Conservation (phyloP, 768 basidiomycete species). For the Crassisporium funariophilum region DNA sequence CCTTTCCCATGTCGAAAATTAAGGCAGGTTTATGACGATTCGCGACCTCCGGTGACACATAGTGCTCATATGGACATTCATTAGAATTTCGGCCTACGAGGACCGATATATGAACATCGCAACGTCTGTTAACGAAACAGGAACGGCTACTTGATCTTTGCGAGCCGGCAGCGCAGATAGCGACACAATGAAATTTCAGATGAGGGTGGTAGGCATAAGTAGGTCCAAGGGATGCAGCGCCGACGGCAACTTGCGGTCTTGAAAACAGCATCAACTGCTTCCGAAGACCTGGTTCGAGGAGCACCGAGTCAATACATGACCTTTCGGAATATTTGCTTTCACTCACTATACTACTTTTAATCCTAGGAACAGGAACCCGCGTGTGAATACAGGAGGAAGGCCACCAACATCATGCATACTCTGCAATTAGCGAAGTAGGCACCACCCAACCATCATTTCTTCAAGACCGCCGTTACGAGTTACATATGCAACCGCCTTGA, state of each 20-base stretch:
- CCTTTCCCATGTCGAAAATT: slow-evolving; percentile 15
- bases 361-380: slow-evolving; percentile 4
- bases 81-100: slow-evolving; percentile 2
- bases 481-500: background rate
- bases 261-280: too few species aligned
- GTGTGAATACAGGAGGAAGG: background rate
- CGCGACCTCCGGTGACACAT: slow-evolving; percentile 10
- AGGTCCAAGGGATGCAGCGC: too few species aligned
- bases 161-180: too few species aligned
- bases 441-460: background rate
- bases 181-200: too few species aligned
- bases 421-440: background rate
- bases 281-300: too few species aligned
- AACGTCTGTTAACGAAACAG: slow-evolving; percentile 5
- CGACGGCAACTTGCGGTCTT: too few species aligned
- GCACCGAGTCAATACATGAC: too few species aligned
- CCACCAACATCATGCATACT: slow-evolving; percentile 2
- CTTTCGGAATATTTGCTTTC: background rate
- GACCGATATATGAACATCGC: slow-evolving; percentile 1
- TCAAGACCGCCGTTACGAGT: background rate
- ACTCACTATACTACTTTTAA: background rate
- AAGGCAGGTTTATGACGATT: slow-evolving; percentile 11
- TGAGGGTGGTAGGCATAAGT: too few species aligned
- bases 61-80: slow-evolving; percentile 4
- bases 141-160: too few species aligned